A percentile compares a stretch with the other conserved stretches of the same genome.
phyloP scores from a whole-genome alignment of 352 stramenopile species.

The Paralagenidium karlingii region DNA sequence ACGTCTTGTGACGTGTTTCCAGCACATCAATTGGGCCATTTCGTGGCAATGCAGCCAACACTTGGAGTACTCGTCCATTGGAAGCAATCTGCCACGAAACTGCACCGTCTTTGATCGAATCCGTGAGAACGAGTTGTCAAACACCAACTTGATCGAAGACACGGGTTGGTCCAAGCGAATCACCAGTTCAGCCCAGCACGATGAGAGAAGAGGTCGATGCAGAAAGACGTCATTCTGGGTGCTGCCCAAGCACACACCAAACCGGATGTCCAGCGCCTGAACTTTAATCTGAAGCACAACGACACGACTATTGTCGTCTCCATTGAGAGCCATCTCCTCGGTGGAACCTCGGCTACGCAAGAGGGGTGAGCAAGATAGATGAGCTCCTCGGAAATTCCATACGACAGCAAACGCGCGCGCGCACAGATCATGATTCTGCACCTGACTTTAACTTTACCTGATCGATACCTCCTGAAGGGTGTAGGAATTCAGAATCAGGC shows the following conservation, averaged over 20 bases:
- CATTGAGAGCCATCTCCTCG: conserved; percentile 2
- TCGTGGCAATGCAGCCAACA: conserved; percentile 49
- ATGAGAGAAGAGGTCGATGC: no score
- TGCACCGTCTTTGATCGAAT: conserved; percentile 44
- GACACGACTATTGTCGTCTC: conserved; percentile 2
- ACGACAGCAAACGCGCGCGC: no score
- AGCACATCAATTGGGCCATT: conserved; percentile 61
- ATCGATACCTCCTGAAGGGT: conserved; percentile 22
- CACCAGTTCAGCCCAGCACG: no score
- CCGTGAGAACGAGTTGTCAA: conserved; percentile 65
- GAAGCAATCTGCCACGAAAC: conserved; percentile 16
- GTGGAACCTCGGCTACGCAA: conserved; percentile 6
- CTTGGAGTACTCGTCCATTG: conserved; percentile 12
- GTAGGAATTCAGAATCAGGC: conserved; percentile 24
- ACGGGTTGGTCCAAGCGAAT: no score
- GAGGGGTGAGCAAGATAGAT: background rate
- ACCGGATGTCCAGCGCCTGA: conserved; percentile 23
- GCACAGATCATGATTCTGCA: no score
- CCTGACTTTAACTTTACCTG: conserved; percentile 30
- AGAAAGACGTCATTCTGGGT: no score
- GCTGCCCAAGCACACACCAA: no score
- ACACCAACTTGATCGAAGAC: no score
- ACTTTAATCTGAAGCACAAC: conserved; percentile 19
- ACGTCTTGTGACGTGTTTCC: conserved; percentile 33
- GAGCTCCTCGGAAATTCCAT: no score